Base-by-base conservation (phyloP, 2,329 filamentous ascomycete genomes). In the Ophiostoma sp. region DNA sequence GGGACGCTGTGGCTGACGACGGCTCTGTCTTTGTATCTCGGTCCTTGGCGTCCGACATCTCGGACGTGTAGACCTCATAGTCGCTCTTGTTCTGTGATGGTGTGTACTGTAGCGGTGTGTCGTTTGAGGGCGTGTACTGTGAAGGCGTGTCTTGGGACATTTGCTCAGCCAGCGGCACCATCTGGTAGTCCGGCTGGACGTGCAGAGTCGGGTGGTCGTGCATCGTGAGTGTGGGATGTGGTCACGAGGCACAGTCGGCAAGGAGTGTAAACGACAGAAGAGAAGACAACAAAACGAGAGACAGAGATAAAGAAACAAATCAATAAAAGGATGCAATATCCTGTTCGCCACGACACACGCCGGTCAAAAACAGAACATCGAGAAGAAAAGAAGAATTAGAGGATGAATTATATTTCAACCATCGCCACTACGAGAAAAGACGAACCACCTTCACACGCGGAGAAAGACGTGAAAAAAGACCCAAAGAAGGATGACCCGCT, bases 111-210 rank as follows among this genome's bases (percentile, higher is more conserved):
- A n/a, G 19, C n/a, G 48, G 48, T 17, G 25, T 31, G 57, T n/a
- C 57, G 12, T 33, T 33, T 36, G 31, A 33, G 28, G 25, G 17
- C 3, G 48, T 64, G 61, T 22, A 39, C 9, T 64, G 17, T 42
- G 61, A 39, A 1, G 33, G n/a, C 12, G 31, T 36, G 33, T 42
- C 61, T 19, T 39, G 17, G 42, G 36, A 39, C 33, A 12, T 12
- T 31, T 42, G 36, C 36, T 64, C 61, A 5, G 17, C 36, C n/a
- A 64, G 9, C 1, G 61, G 61, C 19, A 64, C 61, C 61, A 42
- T 64, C 19, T 64, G 61, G 61, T 64, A 64, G 61, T 42, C 61
- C 31, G 61, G 61, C 17, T 64, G 61, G 63, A 39, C 63, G 15
- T 45, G 36, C 19, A 68, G 25, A 22, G 17, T 28, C 11, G 42